These are phyloP conservation scores for Pulicaria dysenterica DNA, from an alignment of 129 eudicot species.

Conservation along the genomic window DNA sequence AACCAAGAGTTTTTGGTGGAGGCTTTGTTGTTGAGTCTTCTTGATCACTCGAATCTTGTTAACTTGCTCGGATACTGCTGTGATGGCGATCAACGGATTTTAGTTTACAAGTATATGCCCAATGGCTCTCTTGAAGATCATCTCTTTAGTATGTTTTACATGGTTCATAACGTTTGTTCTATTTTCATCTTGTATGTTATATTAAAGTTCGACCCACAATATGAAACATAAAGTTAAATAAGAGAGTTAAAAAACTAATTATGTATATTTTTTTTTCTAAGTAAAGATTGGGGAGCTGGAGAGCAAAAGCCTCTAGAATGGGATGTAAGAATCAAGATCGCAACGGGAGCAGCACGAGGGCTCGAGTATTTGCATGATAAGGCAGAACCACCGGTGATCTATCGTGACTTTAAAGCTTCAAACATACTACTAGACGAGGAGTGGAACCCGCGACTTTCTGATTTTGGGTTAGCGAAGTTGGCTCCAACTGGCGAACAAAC, in stretches of 20 bases:
- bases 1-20: conserved; percentile 85
- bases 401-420: conserved; percentile 87
- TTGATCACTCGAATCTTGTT: conserved; percentile 74
- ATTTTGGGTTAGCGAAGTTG: conserved; percentile 87
- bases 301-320: conserved; percentile 68
- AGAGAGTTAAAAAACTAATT: conserved; percentile 6
- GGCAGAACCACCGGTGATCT: conserved; percentile 82
- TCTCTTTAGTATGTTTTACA: conserved; percentile 62
- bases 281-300: conserved; percentile 47
- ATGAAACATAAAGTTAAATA: not conserved
- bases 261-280: conserved; percentile 5
- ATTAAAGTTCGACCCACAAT: not conserved
- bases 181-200: not conserved
- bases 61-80: conserved; percentile 79
- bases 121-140: conserved; percentile 92
- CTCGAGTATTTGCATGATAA: conserved; percentile 82
- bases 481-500: conserved; percentile 69
- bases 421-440: conserved; percentile 75
- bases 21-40: conserved; percentile 84
- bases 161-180: not conserved
- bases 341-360: conserved; percentile 85
- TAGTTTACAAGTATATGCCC: conserved; percentile 77
- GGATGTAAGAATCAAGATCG: conserved; percentile 82
- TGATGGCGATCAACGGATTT: conserved; percentile 74
- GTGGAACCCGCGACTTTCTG: conserved; percentile 83